Evolutionary conservation across 345 rosid species (phyloP).

Genomic region (Syzygium jambos): DNA sequence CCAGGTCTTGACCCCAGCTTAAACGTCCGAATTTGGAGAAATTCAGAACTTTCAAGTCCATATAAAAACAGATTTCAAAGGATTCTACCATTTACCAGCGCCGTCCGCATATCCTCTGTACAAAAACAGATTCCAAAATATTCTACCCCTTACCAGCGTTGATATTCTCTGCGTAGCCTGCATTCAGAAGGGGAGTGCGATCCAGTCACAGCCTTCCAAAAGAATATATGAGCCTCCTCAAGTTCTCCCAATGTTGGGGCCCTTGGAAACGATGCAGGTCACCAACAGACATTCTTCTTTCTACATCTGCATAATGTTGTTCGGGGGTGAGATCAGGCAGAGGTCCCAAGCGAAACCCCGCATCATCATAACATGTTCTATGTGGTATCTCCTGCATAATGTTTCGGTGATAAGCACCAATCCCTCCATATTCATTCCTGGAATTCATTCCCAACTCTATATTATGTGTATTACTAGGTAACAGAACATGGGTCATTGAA

Average conservation of each 20-base stretch:
- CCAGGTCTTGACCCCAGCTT: background rate
- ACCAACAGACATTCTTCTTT: background rate
- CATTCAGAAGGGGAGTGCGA: background rate
- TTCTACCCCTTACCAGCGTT: background rate
- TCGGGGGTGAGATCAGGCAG: background rate
- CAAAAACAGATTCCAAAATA: background rate
- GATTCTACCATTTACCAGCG: background rate
- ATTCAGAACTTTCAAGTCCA: background rate
- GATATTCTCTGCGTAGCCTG: background rate
- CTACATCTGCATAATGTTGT: background rate
- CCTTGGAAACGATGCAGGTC: background rate
- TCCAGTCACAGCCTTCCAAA: background rate
- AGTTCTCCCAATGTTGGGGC: background rate
- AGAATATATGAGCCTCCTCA: background rate
- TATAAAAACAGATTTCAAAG: background rate
- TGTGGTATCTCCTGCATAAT: background rate
- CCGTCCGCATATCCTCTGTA: background rate
- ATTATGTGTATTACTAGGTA: background rate
- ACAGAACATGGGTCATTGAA: background rate
- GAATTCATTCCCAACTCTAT: background rate
- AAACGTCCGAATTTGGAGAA: background rate
- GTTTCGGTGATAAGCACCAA: background rate
- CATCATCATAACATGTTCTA: background rate
- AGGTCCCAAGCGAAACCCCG: background rate
- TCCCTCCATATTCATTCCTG: background rate